Evolutionary conservation across 495 filamentous ascomycete species (phyloP), one percentile per base, ranked within the genome.

Genomic region (Haplographium delicatum): DNA sequence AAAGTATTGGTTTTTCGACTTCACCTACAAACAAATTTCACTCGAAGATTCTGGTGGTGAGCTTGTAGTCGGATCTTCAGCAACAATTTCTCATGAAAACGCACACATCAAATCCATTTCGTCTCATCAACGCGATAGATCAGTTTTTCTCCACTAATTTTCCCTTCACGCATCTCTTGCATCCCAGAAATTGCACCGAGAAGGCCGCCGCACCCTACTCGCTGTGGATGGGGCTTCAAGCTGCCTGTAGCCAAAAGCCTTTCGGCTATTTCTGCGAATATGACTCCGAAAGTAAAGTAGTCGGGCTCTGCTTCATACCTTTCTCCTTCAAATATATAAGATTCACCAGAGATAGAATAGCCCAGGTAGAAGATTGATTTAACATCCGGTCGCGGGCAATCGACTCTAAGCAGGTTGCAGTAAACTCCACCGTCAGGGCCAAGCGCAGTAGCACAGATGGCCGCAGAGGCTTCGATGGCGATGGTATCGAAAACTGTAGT

Each of bases 91-190:
- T n/a, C n/a, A n/a, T n/a, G n/a, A n/a, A n/a, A n/a, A n/a, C n/a
- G n/a, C n/a, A n/a, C n/a, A n/a, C n/a, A n/a, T n/a, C n/a, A n/a
- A n/a, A n/a, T n/a, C n/a, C n/a, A n/a, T n/a, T n/a, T n/a, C n/a
- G n/a, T n/a, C 27, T 40, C 38, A 2, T 37, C 41, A 47, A 58
- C 20, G 18, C 47, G 13, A 54, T 75, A 78, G 19, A 86, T 80
- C 47, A 85, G 50, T 68, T 84, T 86, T 56, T 68, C 64, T 19
- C 78, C 81, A 54, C 75, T 80, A 16, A 84, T 72, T 57, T 71
- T 72, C 30, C 65, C 71, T 44, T 66, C 63, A 58, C 69, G 69
- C 53, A 82, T 35, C 27, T 72, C 57, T 38, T 77, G 46, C 59
- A 86, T 35, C 0, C 81, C 82, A 3, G 72, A 66, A 18, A 80